These are phyloP conservation scores for Rhododendron molle DNA, from an alignment of 148 eudicot species.

Conservation along the genomic window DNA sequence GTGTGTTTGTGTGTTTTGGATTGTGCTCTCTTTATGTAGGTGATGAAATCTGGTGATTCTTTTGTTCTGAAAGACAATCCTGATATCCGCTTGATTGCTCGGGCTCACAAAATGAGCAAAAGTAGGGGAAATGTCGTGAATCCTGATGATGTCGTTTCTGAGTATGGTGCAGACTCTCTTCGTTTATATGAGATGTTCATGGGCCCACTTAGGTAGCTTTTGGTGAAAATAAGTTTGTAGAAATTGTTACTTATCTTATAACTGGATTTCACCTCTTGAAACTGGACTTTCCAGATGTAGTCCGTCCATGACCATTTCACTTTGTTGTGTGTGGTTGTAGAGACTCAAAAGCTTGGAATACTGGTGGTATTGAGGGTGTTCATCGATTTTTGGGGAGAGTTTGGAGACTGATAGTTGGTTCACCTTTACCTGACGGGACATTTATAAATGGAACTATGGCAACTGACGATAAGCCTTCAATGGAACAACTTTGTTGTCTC, in stretches of 20 bases:
- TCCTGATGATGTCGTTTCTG: slow-evolving; percentile 90
- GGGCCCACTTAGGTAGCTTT: slow-evolving; percentile 88
- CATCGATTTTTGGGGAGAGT: slow-evolving; percentile 88
- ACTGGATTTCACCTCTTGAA: background rate
- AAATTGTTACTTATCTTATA: background rate
- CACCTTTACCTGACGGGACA: slow-evolving; percentile 63
- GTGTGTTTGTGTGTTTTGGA: background rate
- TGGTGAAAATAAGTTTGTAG: background rate
- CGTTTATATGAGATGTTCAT: slow-evolving; percentile 98
- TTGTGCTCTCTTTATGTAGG: slow-evolving; percentile 33
- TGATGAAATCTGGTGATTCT: slow-evolving; percentile 75
- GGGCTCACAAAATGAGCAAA: slow-evolving; percentile 97
- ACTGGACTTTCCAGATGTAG: background rate
- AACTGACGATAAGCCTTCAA: slow-evolving; percentile 59
- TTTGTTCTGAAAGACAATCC: slow-evolving; percentile 87
- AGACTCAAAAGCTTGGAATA: slow-evolving; percentile 91
- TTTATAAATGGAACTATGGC: slow-evolving; percentile 58
- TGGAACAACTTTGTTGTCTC: slow-evolving; percentile 73
- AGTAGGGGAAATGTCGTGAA: slow-evolving; percentile 96
- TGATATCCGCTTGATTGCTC: slow-evolving; percentile 58
- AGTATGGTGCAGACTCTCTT: slow-evolving; percentile 97
- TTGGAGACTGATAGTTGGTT: slow-evolving; percentile 90
- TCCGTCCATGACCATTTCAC: slow-evolving; percentile 3
- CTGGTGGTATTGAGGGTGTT: slow-evolving; percentile 97
- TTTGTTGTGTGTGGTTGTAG: slow-evolving; percentile 31